phyloP scores from a whole-genome alignment of 23 red algal species.

The Porphyridium purpureum region DNA sequence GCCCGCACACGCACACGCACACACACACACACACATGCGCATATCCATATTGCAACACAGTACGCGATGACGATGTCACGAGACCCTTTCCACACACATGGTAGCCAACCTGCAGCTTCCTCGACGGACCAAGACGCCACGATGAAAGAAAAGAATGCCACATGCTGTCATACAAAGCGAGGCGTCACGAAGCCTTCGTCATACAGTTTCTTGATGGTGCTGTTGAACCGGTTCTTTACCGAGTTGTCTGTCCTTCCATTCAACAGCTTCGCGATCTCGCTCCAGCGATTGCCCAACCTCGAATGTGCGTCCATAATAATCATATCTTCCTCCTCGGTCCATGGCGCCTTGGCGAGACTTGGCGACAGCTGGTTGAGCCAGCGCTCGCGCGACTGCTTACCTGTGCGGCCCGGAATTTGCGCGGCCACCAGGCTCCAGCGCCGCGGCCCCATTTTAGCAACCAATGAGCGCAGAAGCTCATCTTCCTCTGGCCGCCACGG shows the following conservation, averaged over 20 bases:
- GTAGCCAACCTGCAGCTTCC: too few relatives aligned
- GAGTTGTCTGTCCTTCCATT: constrained; percentile 69
- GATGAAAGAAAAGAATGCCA: too few relatives aligned
- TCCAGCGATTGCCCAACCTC: constrained; percentile 63
- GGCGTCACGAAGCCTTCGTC: too few relatives aligned
- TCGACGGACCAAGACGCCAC: too few relatives aligned
- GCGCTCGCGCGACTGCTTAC: constrained; percentile 82
- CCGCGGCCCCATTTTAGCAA: constrained; percentile 17
- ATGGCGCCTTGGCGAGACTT: constrained; percentile 33
- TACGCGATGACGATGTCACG: too few relatives aligned
- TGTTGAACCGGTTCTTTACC: constrained; percentile 87
- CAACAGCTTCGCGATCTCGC: constrained; percentile 38
- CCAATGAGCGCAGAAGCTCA: constrained; percentile 27
- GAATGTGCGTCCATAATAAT: constrained; percentile 50
- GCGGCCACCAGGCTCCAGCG: constrained; percentile 45
- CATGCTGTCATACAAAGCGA: too few relatives aligned
- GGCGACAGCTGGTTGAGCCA: constrained; percentile 78
- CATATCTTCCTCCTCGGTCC: constrained; percentile 69
- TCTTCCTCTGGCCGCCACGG: constrained; percentile 72
- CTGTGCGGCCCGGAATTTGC: constrained; percentile 62
- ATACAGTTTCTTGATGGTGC: too few relatives aligned
- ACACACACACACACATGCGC: too few relatives aligned
- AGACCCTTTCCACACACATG: too few relatives aligned
- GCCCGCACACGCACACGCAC: too few relatives aligned
- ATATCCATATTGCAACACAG: too few relatives aligned